phyloP scores from a whole-genome alignment of 257 asterid species.

The Penstemon newberryi region DNA sequence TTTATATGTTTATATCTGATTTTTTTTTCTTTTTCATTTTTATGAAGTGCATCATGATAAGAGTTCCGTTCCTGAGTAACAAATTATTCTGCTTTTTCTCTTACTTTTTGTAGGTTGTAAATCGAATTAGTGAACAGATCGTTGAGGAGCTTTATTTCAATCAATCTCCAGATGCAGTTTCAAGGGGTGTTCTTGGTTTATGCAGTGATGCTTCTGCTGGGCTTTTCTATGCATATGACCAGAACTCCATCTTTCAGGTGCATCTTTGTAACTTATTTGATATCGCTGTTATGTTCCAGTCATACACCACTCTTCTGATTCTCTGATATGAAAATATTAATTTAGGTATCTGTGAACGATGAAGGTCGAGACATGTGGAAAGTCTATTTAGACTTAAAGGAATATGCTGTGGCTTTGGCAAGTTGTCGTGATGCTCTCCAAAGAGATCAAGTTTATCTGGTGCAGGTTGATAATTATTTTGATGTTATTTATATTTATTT shows the following conservation, averaged over 20 bases:
- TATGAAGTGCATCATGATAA: background rate
- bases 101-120: constrained; percentile 65
- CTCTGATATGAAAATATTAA: constrained; percentile 27
- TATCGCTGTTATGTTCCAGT: constrained; percentile 24
- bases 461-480: constrained; percentile 61
- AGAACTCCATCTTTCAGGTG: constrained; percentile 92
- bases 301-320: constrained; percentile 6
- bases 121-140: constrained; percentile 90
- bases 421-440: constrained; percentile 88
- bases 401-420: constrained; percentile 90
- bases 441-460: constrained; percentile 95
- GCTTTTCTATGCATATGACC: constrained; percentile 93
- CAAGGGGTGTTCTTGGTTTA: constrained; percentile 82
- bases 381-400: constrained; percentile 84
- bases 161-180: constrained; percentile 77
- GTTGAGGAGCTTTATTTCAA: constrained; percentile 90
- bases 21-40: background rate
- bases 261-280: constrained; percentile 24
- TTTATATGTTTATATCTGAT: constrained; percentile 1
- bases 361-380: constrained; percentile 99
- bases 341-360: constrained; percentile 89
- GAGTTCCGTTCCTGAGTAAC: constrained; percentile 18
- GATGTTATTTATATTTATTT: constrained; percentile 16
- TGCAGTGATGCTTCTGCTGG: constrained; percentile 99
- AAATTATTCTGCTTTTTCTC: constrained; percentile 19